Evolutionary conservation across 257 asterid genomes (phyloP).

Genomic region (Solanum sejunctum): DNA sequence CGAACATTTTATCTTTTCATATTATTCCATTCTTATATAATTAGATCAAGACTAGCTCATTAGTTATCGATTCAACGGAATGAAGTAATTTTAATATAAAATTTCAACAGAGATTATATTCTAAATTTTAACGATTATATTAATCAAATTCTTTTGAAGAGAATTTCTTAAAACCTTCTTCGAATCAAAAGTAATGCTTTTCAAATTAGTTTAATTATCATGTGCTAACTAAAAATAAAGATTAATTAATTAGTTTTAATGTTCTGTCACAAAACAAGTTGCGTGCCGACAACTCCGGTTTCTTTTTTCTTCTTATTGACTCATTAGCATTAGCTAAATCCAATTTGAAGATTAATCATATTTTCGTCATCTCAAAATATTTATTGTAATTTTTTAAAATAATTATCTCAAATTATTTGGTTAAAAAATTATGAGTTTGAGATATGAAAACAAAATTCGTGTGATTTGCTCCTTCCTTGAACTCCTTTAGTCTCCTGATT

Average conservation of each 20-base stretch:
- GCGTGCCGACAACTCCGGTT: neutral
- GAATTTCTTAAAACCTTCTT: too few species aligned
- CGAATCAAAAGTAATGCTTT: too few species aligned
- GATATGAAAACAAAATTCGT: neutral
- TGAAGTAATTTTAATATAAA: too few species aligned
- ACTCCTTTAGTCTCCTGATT: neutral
- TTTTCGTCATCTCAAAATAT: neutral
- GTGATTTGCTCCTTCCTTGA: accelerated
- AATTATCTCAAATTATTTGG: neutral
- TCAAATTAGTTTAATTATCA: neutral
- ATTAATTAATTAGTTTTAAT: neutral
- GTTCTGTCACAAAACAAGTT: neutral
- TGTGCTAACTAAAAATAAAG: neutral
- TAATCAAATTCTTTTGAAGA: too few species aligned
- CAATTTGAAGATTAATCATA: neutral
- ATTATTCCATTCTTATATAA: too few species aligned
- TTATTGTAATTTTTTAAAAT: neutral
- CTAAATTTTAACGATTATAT: too few species aligned
- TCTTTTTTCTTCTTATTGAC: neutral
- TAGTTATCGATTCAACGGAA: too few species aligned
- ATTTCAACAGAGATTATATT: too few species aligned
- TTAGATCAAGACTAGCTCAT: too few species aligned
- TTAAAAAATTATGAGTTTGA: accelerated
- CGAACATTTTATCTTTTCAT: too few species aligned
- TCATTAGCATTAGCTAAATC: neutral